phyloP scores from a whole-genome alignment of 2,329 filamentous ascomycete species.

The Ascochyta clinopodiicola region DNA sequence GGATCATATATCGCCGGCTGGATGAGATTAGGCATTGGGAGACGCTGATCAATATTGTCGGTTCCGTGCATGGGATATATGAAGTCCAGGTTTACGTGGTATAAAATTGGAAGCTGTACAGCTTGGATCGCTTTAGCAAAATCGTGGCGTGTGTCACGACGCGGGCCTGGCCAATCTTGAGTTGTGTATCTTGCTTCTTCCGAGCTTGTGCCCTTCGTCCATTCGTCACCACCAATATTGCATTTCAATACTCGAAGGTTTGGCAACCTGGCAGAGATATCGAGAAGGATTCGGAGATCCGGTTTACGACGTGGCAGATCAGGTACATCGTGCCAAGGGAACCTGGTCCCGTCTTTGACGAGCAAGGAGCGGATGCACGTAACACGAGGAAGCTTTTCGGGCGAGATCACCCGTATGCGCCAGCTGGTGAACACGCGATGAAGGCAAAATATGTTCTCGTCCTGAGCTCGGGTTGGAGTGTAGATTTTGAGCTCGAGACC shows the following conservation, averaged over 20 bases:
- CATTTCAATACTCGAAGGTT: constrained; percentile 8
- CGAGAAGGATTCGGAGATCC: constrained; percentile 24
- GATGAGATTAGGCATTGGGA: constrained; percentile 19
- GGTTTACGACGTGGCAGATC: constrained; percentile 12
- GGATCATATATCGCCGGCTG: constrained; percentile 21
- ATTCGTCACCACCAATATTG: constrained; percentile 15
- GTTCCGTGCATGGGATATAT: background rate
- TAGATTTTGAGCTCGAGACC: constrained; percentile 15
- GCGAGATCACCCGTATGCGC: constrained; percentile 21
- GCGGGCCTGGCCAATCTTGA: constrained; percentile 28
- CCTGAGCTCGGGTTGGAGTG: constrained; percentile 5
- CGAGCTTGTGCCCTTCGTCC: background rate
- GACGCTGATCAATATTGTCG: constrained; percentile 11
- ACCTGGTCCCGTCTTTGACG: background rate
- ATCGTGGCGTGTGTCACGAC: constrained; percentile 28
- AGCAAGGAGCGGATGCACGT: constrained; percentile 15
- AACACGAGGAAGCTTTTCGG: constrained; percentile 19
- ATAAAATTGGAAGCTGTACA: constrained; percentile 16
- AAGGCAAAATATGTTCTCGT: constrained; percentile 1
- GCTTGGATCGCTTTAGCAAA: constrained; percentile 23
- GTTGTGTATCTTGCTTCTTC: constrained; percentile 8
- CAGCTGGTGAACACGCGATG: constrained; percentile 13
- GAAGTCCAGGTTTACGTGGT: constrained; percentile 17
- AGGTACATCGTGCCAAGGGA: background rate
- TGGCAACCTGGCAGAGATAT: constrained; percentile 14